Evolutionary conservation across 495 filamentous ascomycete species (phyloP), one percentile per base, ranked within the genome.

Genomic region (Neurospora cerealis): DNA sequence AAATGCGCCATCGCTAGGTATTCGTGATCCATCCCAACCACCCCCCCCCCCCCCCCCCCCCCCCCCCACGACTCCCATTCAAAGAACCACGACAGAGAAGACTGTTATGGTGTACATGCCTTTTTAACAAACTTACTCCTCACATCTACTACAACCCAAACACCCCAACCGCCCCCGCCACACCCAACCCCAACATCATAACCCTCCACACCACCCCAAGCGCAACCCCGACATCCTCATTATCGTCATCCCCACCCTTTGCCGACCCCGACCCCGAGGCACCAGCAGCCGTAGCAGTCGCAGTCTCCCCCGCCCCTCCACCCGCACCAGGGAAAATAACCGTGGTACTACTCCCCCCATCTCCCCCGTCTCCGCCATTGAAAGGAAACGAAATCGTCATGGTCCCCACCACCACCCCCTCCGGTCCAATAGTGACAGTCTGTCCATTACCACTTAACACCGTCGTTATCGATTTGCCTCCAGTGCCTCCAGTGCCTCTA

Each of bases 401-500:
- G 0, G 81, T 81, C 70, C 78, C 80, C 46, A 89, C 77, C 69
- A 71, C 74, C 41, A 89, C 81, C n/a, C 83, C 86, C 36, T 62
- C 70, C 6, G 88, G 80, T 1, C 82, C 85, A 21, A 89, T 80
- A 1, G 83, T 84, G 28, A 89, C 71, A 0, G 77, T 84, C 73
- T 86, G 80, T 40, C 83, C 83, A 62, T 79, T 82, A 17, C 87
- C 73, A 0, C 83, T 75, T 0, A 79, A 80, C 0, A 79, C 83
- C n/a, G 84, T 81, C 0, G 81, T 85, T 2, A 80, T 84, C n/a
- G 83, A 82, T 1, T n/a, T n/a, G 7, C 42, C 42, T 44, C 42
- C 42, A 9, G 5, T 42, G 15, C 77, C 73, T 13, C 74, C 73
- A 21, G 77, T 73, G 13, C 78, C 78, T 13, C 74, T 73, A 21